Conservation (phyloP, 345 rosid species). For the Iberis pinnata region DNA sequence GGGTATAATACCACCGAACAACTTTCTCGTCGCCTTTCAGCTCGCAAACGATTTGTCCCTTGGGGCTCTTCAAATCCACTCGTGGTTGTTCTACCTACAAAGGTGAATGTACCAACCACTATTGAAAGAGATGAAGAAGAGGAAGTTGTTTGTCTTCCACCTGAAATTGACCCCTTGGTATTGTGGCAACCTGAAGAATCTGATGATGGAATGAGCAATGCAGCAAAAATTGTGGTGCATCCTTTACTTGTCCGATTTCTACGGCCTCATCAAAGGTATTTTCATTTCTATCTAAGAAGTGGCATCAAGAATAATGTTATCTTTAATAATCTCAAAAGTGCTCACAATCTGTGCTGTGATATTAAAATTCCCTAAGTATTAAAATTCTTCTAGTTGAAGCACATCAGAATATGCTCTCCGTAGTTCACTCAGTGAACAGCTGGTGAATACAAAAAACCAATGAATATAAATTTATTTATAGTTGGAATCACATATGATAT, state of each 20-base stretch:
- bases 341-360: not conserved
- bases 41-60: constrained; percentile 87
- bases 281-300: constrained; percentile 11
- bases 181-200: constrained; percentile 73
- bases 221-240: constrained; percentile 57
- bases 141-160: constrained; percentile 62
- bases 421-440: not conserved
- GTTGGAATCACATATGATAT: not conserved
- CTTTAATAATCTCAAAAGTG: constrained; percentile 3
- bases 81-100: constrained; percentile 40
- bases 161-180: constrained; percentile 74
- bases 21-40: constrained; percentile 79
- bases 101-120: constrained; percentile 19
- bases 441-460: not conserved
- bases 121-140: constrained; percentile 38
- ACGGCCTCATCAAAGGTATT: constrained; percentile 97
- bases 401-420: not conserved
- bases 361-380: not conserved
- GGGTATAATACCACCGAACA: constrained; percentile 50
- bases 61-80: constrained; percentile 81
- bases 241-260: constrained; percentile 84
- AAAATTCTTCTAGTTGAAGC: not conserved
- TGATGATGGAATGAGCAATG: constrained; percentile 35
- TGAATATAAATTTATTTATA: constrained; percentile 3
- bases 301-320: constrained; percentile 2